Base-by-base conservation (phyloP, 169 alveolate species). In the Blepharisma undulans region DNA sequence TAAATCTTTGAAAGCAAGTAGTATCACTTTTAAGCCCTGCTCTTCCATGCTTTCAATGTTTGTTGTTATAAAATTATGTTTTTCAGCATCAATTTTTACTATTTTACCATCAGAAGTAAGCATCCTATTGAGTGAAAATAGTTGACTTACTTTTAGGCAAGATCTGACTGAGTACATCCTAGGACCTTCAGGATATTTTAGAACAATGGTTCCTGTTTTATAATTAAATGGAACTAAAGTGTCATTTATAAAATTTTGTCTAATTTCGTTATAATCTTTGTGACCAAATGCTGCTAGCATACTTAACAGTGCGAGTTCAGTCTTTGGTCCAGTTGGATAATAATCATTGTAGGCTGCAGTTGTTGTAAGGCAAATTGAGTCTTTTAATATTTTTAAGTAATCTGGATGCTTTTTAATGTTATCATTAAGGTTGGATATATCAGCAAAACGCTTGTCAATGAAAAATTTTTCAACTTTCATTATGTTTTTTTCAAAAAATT, bases 401-500 rank as follows among this genome's bases (percentile, higher is more conserved):
- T 74, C 91, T 74, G 25, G 48, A 48, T 27, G 48, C 30, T 33
- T 22, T 34, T 8, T 71, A 72, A 16, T 29, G 72, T 82, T 84
- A 77, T 18, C 84, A 34, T 71, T 61, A 82, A 22, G 86, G 30
- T 33, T 74, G 89, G 84, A 77, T 33, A 4, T 90, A 34, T 93
- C 33, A 8, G 74, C 72, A 77, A 59, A 6, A 29, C 32, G 60
- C 36, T 88, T 90, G 16, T 86, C 89, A 76, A 89, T 84, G 36
- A 84, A 95, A 78, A 94, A 60, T 79, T 93, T 89, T 22, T 85
- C 89, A 30, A 98, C 99, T 72, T 95, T 92, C 99, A 98, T 98
- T 87, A 93, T 92, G 92, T 98, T 98, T 88, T 95, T 92, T 32
- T 99, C 97, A 25, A 98, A 95, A n/a, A 99, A 97, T 29, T 99